Percentiles rank a stretch among this genome's conserved stretches.
These are phyloP conservation scores for Phytophthora gonapodyides DNA, from an alignment of 352 stramenopile genomes.

Conservation along the genomic window DNA sequence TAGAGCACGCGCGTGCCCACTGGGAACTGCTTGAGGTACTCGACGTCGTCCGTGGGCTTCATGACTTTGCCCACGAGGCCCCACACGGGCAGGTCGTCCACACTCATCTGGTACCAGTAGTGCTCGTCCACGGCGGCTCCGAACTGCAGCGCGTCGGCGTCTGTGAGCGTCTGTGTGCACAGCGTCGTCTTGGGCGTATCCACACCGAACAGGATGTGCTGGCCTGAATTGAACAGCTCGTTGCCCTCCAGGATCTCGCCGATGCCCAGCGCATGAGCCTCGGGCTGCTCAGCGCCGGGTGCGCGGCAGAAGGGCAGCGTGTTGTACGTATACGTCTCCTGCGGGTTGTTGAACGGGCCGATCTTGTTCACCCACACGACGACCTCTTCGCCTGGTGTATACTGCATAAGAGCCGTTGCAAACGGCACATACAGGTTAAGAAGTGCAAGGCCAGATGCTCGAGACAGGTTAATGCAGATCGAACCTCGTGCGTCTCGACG, in stretches of 20 bases:
- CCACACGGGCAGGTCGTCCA: conserved; percentile 99
- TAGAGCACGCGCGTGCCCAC: conserved; percentile 92
- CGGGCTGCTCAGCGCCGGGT: conserved; percentile 82
- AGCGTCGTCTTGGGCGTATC: conserved; percentile 69
- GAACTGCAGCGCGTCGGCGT: conserved; percentile 80
- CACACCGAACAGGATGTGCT: conserved; percentile 78
- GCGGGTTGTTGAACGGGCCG: conserved; percentile 95
- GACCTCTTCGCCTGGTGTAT: conserved; percentile 74
- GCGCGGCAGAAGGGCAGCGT: conserved; percentile 97
- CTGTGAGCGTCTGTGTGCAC: conserved; percentile 74
- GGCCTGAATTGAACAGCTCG: conserved; percentile 94
- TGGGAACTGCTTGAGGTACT: conserved; percentile 82
- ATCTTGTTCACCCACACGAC: conserved; percentile 98
- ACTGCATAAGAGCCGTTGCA: conserved; percentile 42
- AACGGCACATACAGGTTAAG: conserved; percentile 5
- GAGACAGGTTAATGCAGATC: conserved; percentile 2
- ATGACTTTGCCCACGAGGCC: conserved; percentile 98
- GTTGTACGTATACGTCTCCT: conserved; percentile 99
- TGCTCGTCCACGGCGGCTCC: conserved; percentile 92
- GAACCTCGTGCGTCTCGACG: conserved; percentile 67
- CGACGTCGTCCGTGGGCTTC: conserved; percentile 83
- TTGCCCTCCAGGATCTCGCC: conserved; percentile 97
- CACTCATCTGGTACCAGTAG: conserved; percentile 99
- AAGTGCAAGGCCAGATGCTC: neutral
- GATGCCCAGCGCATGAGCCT: conserved; percentile 88